Evolutionary conservation across 2,329 filamentous ascomycete species (phyloP), one percentile per base, ranked within the genome.

Genomic region (Calonectria multiphialidica): DNA sequence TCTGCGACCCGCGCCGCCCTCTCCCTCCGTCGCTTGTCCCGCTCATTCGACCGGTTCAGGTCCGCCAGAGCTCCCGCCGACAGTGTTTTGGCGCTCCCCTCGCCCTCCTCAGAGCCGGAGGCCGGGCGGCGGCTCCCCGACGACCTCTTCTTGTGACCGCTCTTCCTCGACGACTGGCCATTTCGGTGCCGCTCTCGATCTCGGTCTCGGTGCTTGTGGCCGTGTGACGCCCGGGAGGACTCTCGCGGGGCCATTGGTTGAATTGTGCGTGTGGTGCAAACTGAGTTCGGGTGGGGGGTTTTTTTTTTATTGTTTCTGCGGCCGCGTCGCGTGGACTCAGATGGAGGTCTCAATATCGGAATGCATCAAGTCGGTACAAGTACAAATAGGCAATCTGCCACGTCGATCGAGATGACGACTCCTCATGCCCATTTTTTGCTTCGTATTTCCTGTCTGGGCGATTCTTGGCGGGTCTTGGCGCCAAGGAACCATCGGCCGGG

Each of bases 11-110:
- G 40, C 15, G 23, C 37, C 40, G 57, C 57, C 15, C 57, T 37
- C 71, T 87, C 82, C 55, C 85, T 82, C 65, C 87, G 86, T 45
- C 86, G 86, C 74, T 90, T 88, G 30, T 88, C 86, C 23, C 82
- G 81, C 28, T 81, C 79, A 82, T 94, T 92, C 66, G 90, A 84
- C 62, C 90, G 87, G 77, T 95, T 89, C 57, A 96, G 83, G 78
- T 91, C 90, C 15, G 92, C 92, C 61, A 96, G 83, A 6, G 93
- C 91, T 76, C 91, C 89, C 3, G 84, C 81, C 5, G 87, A 88
- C 30, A 88, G 80, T 6, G 80, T 72, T 23, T 79, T 78, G 2
- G 80, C 77, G n/a, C 72, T 74, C 59, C 76, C 72, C 25, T 79
- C 80, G 21, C 63, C 76, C 5, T 83, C 83, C 28, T 86, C 84